Base-by-base conservation (phyloP, 345 rosid genomes). In the Leavenworthia alabamica region DNA sequence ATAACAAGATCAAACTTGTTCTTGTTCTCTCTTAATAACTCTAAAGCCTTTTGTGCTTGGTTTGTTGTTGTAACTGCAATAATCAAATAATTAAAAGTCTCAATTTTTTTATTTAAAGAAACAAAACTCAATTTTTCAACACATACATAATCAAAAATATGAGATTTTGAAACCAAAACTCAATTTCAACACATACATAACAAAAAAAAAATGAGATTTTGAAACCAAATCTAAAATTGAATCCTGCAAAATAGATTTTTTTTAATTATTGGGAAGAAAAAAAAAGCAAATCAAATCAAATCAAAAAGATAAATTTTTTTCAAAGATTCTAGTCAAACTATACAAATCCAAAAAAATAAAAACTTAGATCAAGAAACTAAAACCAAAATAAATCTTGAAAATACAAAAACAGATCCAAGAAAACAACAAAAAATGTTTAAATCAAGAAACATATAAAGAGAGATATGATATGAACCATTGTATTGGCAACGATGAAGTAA, bases 1-100 rank as follows among this genome's bases (percentile, higher is more conserved):
- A 93, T 86, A 17, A 93, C 97, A 19, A 89, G 91, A 80, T 86
- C 99, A 75, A 76, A 93, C 41, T 84, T 86, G 71, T 86, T 91
- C 75, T 85, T 89, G 79, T 80, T 81, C 67, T 83, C 91, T 2
- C 96, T 86, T 37, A 86, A 94, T 70, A 86, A 59, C 72, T 43
- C 76, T 65, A 93, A 63, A 37, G 99, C 97, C 42, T 86, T 88
- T 76, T 88, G 86, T 56, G 99, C 99, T 41, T 89, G 80, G 45
- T 86, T 74, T 53, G 91, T 85, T 0, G 94, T 93, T 42, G 97
- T 93, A 63, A 93, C 99, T 89, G 78, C 42, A 37, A 8, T n/a
- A 37, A 7, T 13, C 17, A 2, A 22, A 37, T 37, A 13, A 13
- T 37, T n/a, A n/a, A 37, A 37, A 37, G 42, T 53, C 17, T 53